Conservation (phyloP, 2,329 filamentous ascomycete genomes). For the Chrysoporthe puriensis region DNA sequence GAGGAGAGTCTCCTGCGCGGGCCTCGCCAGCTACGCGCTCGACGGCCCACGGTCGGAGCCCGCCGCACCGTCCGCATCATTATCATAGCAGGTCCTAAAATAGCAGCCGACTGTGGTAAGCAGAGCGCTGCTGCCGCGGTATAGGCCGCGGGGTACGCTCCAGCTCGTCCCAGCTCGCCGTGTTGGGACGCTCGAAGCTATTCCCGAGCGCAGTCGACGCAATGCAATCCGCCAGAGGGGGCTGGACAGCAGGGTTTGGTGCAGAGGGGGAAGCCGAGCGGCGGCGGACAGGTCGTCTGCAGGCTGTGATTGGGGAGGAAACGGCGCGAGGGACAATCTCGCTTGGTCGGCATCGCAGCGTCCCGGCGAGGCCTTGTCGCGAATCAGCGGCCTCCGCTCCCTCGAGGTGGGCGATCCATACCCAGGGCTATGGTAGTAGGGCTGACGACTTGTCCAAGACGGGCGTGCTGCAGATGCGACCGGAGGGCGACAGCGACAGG, state of each 20-base stretch:
- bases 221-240: not conserved
- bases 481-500: not conserved
- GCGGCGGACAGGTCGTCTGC: not conserved
- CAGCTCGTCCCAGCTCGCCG: not conserved
- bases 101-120: not conserved
- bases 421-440: not conserved
- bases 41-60: not conserved
- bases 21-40: not conserved
- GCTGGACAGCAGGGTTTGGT: not conserved
- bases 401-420: not conserved
- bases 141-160: not conserved
- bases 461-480: conserved; percentile 5
- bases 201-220: not conserved
- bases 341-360: not conserved
- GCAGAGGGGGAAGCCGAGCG: not conserved
- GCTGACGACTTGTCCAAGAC: conserved; percentile 3
- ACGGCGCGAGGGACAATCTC: conserved; percentile 6
- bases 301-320: conserved; percentile 17
- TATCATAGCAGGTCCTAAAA: not conserved
- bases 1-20: not conserved
- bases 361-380: conserved; percentile 4
- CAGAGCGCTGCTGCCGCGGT: not conserved
- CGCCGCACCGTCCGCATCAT: not conserved
- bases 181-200: not conserved
- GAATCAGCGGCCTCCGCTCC: not conserved